Evolutionary conservation across 2,329 filamentous ascomycete species (phyloP).

Genomic region (Ophiocordyceps unilateralis): DNA sequence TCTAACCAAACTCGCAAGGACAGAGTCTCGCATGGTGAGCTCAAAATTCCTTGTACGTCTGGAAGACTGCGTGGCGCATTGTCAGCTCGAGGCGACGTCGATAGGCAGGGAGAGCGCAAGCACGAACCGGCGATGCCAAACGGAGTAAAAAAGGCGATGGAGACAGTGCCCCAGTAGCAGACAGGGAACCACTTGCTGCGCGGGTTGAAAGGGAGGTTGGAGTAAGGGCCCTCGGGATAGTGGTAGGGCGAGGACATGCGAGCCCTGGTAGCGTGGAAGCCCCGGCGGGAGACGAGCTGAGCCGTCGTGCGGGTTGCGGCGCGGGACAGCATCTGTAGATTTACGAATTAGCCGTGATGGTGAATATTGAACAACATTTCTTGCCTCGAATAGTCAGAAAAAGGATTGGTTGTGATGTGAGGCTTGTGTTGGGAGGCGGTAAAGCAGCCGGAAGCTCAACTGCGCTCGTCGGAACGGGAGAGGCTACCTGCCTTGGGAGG

Average conservation of each 20-base stretch:
- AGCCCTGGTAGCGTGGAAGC: conserved; percentile 80
- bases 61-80: conserved; percentile 24
- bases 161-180: conserved; percentile 62
- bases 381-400: neutral
- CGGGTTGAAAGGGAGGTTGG: conserved; percentile 95
- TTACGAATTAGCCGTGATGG: conserved; percentile 22
- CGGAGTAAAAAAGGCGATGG: conserved; percentile 39
- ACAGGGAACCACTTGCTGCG: conserved; percentile 70
- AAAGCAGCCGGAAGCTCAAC: no score
- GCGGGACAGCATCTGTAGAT: conserved; percentile 64
- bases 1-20: conserved; percentile 5
- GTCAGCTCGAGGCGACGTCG: conserved; percentile 1
- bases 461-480: no score
- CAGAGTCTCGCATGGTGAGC: conserved; percentile 4
- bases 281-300: conserved; percentile 64
- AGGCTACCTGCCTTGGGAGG: no score
- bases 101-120: conserved; percentile 4
- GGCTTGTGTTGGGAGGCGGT: no score
- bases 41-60: conserved; percentile 24
- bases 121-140: conserved; percentile 46
- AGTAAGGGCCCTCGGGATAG: conserved; percentile 90
- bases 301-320: conserved; percentile 47
- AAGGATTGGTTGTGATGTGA: neutral
- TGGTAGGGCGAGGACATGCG: conserved; percentile 87
- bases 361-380: neutral